Evolutionary conservation across 2,329 filamentous ascomycete species (phyloP), one percentile per base, ranked within the genome.

Genomic region (Microsporum audouinii): DNA sequence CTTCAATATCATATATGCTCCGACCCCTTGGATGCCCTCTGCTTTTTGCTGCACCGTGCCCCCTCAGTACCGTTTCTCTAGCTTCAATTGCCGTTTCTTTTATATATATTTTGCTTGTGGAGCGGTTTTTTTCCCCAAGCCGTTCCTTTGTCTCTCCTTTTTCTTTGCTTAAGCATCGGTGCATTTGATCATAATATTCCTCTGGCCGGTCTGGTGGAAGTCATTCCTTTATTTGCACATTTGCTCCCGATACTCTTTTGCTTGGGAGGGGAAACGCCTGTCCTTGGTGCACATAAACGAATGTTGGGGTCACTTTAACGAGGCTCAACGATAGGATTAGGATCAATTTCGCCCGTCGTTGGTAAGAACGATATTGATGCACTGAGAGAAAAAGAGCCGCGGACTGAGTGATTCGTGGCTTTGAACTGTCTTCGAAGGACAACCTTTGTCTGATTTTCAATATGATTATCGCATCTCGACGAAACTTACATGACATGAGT

Each of bases 381-480:
- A 36, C 51, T 23, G 51, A 38, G 17, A 34, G 51, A 38, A n/a
- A 34, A 33, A 33, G 29, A 33, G 31, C 23, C 51, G 51, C 51
- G 29, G 31, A 17, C 5, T 55, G 31, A 36, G 31, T 36, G 29
- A 7, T 36, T 14, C 51, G 14, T 7, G 51, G 33, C 51, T 17
- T 23, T 17, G 17, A 55, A 36, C 51, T 5, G 6, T 36, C 8
- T 23, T 34, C 27, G 5, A 33, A 33, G 4, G 3, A 53, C 6
- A 36, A 55, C 17, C 31, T 17, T 55, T 36, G 17, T 31, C 23
- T 51, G 23, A 14, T 31, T 38, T 55, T 58, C 62, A 66, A 65
- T 29, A 73, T 73, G 71, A 68, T 73, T 49, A 63, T 72, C 31
- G 70, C 71, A 14, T 70, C 69, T 41, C 67, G 70, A 59, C 66